phyloP scores from a whole-genome alignment of 768 basidiomycete genomes.

The Termitomyces sp. region DNA sequence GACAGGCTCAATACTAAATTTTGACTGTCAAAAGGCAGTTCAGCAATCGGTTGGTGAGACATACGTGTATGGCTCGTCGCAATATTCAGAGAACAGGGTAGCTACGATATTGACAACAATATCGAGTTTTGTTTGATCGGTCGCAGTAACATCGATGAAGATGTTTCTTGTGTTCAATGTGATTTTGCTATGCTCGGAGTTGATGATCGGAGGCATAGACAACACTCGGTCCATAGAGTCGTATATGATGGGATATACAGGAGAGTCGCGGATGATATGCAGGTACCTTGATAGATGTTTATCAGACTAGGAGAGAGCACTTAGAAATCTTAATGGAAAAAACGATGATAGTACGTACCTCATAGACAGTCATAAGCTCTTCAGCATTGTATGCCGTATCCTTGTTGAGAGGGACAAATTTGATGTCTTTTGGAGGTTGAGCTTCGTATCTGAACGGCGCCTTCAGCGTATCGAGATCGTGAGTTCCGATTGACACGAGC shows the following conservation, averaged over 20 bases:
- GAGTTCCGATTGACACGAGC: constrained; percentile 95
- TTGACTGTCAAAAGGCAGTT: constrained; percentile 1
- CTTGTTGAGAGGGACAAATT: constrained; percentile 85
- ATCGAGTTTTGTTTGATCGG: constrained; percentile 92
- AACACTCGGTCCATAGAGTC: constrained; percentile 82
- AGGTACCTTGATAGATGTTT: constrained; percentile 88
- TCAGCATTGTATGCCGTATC: constrained; percentile 74
- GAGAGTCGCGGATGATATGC: constrained; percentile 89
- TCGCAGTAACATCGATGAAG: constrained; percentile 96
- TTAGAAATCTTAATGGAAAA: not conserved
- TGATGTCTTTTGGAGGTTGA: constrained; percentile 78
- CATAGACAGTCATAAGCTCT: constrained; percentile 90
- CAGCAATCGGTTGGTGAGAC: constrained; percentile 20
- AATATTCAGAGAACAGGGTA: constrained; percentile 99
- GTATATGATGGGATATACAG: constrained; percentile 97
- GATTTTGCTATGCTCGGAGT: constrained; percentile 97
- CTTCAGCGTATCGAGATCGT: constrained; percentile 87
- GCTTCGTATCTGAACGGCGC: constrained; percentile 88
- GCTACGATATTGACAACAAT: constrained; percentile 93
- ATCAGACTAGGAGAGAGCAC: constrained; percentile 57
- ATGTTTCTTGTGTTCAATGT: constrained; percentile 88
- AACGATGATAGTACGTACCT: constrained; percentile 46
- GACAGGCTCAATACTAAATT: constrained; percentile 84
- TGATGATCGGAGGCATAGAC: constrained; percentile 98
- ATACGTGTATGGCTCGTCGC: constrained; percentile 86